Base-by-base conservation (phyloP, 1,284 basidiomycete genomes). In the Ganoderma resinaceum region DNA sequence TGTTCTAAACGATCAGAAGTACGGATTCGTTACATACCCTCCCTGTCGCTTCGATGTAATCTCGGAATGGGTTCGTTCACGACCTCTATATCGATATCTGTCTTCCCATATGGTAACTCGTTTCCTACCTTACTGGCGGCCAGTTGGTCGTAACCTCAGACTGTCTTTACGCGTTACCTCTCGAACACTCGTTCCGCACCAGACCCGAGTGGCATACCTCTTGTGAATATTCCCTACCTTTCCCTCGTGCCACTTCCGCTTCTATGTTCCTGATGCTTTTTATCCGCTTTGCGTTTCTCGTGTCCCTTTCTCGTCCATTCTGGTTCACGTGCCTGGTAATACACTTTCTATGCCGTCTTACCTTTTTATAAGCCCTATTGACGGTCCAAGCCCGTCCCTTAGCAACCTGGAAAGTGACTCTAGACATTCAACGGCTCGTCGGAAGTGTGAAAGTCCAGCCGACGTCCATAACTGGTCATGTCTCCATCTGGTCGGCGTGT, bases 121-220 rank as follows among this genome's bases (percentile, higher is more conserved):
- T 73, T 64, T 68, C 62, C 53, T 70, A 70, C 68, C 62, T 69
- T 72, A 74, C 71, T 65, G 62, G 72, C 62, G 66, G 58, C 69
- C 29, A 26, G 42, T 14, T 37, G 66, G 65, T 61, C 81, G 84
- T 85, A 79, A 52, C 55, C 79, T 76, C 83, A 87, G 86, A 87
- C 88, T 76, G 85, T 91, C 88, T 68, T 89, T 91, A 88, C 86
- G 79, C 73, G 76, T 77, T 78, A 78, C 75, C 78, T 76, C 75
- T 82, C 74, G 79, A 75, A 76, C 74, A 73, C 69, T 74, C 74
- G 70, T 77, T 74, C 67, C 46, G 62, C 66, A 66, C 72, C 70
- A 74, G 70, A 73, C 70, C 69, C 73, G 74, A 75, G 72, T 73
- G 69, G 71, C 66, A 64, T 72, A 70, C 69, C 78, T 79, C 76